phyloP scores from a whole-genome alignment of 306 rosid genomes.

The Ammopiptanthus mongolicus region DNA sequence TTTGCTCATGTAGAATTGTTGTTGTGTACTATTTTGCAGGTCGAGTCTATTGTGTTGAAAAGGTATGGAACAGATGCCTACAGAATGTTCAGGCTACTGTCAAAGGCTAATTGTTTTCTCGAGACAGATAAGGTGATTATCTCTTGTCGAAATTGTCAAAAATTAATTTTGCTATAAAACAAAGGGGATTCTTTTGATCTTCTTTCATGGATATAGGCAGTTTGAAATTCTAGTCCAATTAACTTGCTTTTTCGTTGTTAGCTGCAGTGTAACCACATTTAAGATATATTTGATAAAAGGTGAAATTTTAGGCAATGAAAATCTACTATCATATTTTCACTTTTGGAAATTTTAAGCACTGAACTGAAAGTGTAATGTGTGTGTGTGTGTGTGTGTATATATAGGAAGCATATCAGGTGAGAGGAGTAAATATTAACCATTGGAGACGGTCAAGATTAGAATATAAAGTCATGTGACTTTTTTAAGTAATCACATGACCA shows the following conservation, averaged over 20 bases:
- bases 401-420: no score
- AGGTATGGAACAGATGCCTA: conserved; percentile 77
- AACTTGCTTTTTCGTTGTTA: background rate
- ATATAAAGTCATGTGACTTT: no score
- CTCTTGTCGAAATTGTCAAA: background rate
- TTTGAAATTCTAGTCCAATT: conserved; percentile 8
- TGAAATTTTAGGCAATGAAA: background rate
- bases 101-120: conserved; percentile 41
- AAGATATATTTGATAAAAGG: background rate
- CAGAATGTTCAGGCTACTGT: conserved; percentile 78
- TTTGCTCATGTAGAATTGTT: conserved; percentile 18
- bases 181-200: background rate
- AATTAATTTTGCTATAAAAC: background rate
- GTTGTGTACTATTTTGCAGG: conserved; percentile 47
- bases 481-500: no score
- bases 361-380: background rate
- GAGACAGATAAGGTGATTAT: conserved; percentile 75
- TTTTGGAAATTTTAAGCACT: background rate
- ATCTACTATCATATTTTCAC: background rate
- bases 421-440: no score
- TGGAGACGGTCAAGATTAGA: no score
- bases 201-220: background rate
- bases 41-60: conserved; percentile 75
- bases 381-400: no score
- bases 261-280: conserved; percentile 9